These are phyloP conservation scores for Pulveroboletus sp. DNA, from an alignment of 768 basidiomycete species.

Conservation along the genomic window DNA sequence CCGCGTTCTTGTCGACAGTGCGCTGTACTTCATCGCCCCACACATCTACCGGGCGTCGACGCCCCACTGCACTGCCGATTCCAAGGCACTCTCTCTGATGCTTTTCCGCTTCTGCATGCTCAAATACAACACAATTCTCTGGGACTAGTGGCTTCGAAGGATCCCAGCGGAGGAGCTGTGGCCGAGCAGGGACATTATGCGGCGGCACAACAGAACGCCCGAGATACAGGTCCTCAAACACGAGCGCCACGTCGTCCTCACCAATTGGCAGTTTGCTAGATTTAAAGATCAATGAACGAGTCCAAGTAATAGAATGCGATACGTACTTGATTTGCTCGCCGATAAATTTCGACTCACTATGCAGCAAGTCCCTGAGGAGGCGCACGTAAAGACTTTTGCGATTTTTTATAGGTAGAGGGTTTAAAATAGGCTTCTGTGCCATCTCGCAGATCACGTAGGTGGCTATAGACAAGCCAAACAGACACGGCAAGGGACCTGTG, in stretches of 20 bases:
- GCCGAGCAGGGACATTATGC: conserved; percentile 63
- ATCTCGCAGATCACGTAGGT: conserved; percentile 86
- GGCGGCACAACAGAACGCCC: conserved; percentile 79
- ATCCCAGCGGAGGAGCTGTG: conserved; percentile 82
- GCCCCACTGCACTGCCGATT: conserved; percentile 3
- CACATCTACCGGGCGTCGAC: conserved; percentile 44
- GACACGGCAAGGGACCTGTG: conserved; percentile 64
- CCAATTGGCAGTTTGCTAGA: conserved; percentile 69
- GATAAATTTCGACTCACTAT: conserved; percentile 65
- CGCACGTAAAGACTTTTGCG: conserved; percentile 80
- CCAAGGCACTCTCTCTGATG: conserved; percentile 49
- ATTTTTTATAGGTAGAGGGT: conserved; percentile 83
- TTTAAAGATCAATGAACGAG: background rate
- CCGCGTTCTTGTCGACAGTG: conserved; percentile 52
- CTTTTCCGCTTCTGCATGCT: conserved; percentile 64
- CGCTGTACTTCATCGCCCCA: conserved; percentile 66
- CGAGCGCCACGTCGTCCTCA: conserved; percentile 74
- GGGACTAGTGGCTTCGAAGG: conserved; percentile 51
- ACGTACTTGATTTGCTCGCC: conserved; percentile 57
- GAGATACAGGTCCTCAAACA: conserved; percentile 85
- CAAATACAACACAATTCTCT: conserved; percentile 88
- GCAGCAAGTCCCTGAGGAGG: conserved; percentile 69
- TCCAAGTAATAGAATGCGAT: background rate
- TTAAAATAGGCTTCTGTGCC: conserved; percentile 75
- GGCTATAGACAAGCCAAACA: conserved; percentile 88